Evolutionary conservation across 306 rosid species (phyloP).

Genomic region (Pyrus pyrifolia): DNA sequence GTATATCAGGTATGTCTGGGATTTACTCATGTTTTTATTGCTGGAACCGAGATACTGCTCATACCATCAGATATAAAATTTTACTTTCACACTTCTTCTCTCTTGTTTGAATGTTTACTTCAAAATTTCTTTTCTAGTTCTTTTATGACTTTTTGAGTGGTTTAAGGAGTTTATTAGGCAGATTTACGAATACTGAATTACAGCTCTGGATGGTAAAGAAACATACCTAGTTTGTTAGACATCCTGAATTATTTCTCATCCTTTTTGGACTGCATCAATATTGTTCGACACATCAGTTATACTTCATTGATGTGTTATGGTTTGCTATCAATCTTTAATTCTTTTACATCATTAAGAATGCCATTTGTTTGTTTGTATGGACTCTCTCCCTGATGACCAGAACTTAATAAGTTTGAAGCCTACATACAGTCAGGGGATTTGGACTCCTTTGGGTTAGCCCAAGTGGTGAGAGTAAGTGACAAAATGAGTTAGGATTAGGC

Average conservation of each 20-base stretch:
- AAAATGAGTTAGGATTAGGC: neutral
- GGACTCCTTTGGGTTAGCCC: neutral
- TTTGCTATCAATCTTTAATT: neutral
- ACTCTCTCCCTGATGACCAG: neutral
- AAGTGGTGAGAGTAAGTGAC: neutral
- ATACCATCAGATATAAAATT: neutral
- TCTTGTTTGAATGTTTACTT: neutral
- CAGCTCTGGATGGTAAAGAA: no score
- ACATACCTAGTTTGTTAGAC: no score
- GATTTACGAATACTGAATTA: neutral
- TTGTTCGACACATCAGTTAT: neutral
- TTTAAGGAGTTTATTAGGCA: neutral
- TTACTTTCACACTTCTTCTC: neutral
- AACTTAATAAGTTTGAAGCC: neutral
- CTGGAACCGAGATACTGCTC: neutral
- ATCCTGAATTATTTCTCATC: neutral
- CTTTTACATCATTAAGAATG: neutral
- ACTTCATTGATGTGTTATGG: neutral
- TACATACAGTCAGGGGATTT: neutral
- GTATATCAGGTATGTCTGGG: conserved; percentile 49
- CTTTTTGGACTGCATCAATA: neutral
- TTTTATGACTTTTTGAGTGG: neutral
- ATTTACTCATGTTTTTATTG: neutral
- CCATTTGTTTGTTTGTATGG: neutral
- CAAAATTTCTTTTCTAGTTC: neutral